A percentile compares a stretch with the other conserved stretches of the same genome.
phyloP scores from a whole-genome alignment of 805 yeast genomes.

The Suhomyces sp. region DNA sequence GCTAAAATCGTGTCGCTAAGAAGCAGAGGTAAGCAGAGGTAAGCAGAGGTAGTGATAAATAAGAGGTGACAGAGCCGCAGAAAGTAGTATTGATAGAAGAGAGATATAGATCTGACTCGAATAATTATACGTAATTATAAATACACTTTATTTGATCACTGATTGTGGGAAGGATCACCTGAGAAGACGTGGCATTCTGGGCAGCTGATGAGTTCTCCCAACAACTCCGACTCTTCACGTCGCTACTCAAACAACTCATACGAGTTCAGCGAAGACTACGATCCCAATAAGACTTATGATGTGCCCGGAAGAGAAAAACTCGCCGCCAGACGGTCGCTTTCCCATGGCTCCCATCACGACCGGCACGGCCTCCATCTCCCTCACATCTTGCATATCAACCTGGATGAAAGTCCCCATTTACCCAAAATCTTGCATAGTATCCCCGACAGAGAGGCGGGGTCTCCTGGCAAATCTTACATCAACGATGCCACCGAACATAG shows the following conservation, averaged over 20 bases:
- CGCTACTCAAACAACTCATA: neutral
- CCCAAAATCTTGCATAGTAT: neutral
- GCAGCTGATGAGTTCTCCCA: neutral
- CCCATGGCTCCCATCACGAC: neutral
- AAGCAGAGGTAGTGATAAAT: too few relatives aligned
- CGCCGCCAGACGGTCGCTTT: neutral
- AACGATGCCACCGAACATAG: constrained; percentile 25
- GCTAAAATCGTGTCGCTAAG: too few relatives aligned
- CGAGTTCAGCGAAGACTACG: constrained; percentile 8
- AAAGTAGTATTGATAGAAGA: too few relatives aligned
- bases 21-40: too few relatives aligned
- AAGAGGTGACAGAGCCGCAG: too few relatives aligned
- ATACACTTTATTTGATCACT: too few relatives aligned
- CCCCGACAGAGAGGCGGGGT: neutral
- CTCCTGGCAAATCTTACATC: constrained; percentile 14
- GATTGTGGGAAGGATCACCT: too few relatives aligned
- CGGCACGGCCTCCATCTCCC: neutral
- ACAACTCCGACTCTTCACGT: neutral
- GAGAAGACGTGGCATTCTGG: too few relatives aligned
- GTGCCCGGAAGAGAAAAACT: neutral
- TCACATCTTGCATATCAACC: neutral
- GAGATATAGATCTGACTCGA: too few relatives aligned
- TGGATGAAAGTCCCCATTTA: neutral
- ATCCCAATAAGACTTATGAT: constrained; percentile 12
- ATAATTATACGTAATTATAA: too few relatives aligned